Percentiles rank a stretch among this genome's conserved stretches.
Conservation (phyloP, 148 eudicot genomes). For the Chenopodium formosanum region DNA sequence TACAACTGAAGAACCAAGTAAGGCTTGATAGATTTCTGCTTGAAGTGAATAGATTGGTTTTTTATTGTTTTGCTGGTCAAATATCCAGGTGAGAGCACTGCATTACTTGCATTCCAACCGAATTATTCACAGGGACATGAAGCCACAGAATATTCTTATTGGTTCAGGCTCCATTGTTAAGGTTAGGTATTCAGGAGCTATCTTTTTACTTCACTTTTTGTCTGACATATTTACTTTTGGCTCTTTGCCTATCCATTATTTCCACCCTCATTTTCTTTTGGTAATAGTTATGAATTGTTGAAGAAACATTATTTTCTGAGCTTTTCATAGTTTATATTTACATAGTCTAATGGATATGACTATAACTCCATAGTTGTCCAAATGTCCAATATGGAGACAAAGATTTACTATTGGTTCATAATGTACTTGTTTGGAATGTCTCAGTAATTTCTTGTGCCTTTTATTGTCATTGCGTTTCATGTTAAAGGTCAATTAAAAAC, state of each 20-base stretch:
- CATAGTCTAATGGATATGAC: not conserved
- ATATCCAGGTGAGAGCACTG: constrained; percentile 79
- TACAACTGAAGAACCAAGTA: not conserved
- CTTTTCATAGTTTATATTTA: not conserved
- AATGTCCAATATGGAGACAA: not conserved
- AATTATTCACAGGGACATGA: constrained; percentile 97
- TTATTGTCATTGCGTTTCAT: not conserved
- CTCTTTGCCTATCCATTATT: not conserved
- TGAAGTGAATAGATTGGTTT: not conserved
- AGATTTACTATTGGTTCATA: not conserved
- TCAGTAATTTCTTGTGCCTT: too few relatives aligned
- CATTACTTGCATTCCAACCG: constrained; percentile 96
- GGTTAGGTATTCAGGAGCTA: constrained; percentile 39
- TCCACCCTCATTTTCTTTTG: not conserved
- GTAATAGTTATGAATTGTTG: not conserved
- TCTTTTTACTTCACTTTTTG: constrained; percentile 3
- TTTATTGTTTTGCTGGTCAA: not conserved
- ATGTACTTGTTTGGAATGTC: too few relatives aligned
- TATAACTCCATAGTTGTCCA: not conserved
- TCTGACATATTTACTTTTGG: not conserved
- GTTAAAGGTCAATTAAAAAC: not conserved
- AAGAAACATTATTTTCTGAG: not conserved
- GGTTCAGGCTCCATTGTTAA: constrained; percentile 88
- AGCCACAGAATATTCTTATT: constrained; percentile 97
- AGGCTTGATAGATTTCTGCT: not conserved